These are phyloP conservation scores for Lyophyllum atratum DNA, from an alignment of 768 basidiomycete genomes.

Conservation along the genomic window DNA sequence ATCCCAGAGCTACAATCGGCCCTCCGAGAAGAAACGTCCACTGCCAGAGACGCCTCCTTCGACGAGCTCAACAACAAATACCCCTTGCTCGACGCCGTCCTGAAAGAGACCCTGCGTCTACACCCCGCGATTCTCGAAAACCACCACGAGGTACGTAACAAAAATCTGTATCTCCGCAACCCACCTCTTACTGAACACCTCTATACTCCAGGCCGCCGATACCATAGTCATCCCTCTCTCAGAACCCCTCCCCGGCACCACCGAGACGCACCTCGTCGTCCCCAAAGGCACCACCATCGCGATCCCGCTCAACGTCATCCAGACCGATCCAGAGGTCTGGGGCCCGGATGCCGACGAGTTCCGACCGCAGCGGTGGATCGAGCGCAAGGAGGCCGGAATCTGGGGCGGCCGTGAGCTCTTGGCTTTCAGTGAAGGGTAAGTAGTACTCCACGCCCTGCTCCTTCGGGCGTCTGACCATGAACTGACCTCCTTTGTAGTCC, in stretches of 20 bases:
- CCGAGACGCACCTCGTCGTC: constrained; percentile 44
- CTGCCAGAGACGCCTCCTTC: constrained; percentile 48
- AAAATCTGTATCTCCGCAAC: not conserved
- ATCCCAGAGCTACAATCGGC: constrained; percentile 52
- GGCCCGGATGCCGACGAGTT: constrained; percentile 59
- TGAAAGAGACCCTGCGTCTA: constrained; percentile 63
- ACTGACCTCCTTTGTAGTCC: constrained; percentile 38
- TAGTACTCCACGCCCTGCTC: not conserved
- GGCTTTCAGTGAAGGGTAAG: constrained; percentile 62
- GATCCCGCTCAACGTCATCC: constrained; percentile 60
- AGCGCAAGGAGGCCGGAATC: constrained; percentile 30
- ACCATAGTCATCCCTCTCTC: constrained; percentile 58
- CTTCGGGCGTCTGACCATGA: not conserved
- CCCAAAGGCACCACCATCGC: constrained; percentile 57
- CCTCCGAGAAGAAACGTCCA: constrained; percentile 56
- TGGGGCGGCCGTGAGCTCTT: constrained; percentile 46
- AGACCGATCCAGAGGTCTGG: constrained; percentile 56
- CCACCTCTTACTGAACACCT: too few species aligned
- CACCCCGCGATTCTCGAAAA: constrained; percentile 67
- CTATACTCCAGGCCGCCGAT: constrained; percentile 42
- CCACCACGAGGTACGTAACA: constrained; percentile 52
- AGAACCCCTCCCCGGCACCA: constrained; percentile 47
- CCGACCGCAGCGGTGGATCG: constrained; percentile 65
- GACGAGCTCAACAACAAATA: constrained; percentile 50
- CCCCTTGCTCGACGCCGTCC: constrained; percentile 59